Evolutionary conservation across 2,329 filamentous ascomycete species (phyloP), one percentile per base, ranked within the genome.

Genomic region (Botryosphaeria dothidea): DNA sequence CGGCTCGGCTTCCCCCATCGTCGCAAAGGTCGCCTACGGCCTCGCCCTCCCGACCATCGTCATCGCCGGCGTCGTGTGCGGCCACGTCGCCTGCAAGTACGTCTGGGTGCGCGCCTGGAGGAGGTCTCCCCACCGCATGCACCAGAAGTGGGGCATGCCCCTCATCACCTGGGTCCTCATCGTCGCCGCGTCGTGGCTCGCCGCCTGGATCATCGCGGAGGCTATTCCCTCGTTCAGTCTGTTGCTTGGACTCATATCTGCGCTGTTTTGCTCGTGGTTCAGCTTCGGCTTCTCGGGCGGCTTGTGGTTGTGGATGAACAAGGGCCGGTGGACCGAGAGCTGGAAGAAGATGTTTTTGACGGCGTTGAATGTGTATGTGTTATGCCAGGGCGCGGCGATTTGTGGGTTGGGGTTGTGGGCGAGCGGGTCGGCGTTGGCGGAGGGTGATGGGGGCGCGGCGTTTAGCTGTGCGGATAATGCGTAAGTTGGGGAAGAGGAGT

Each of bases 31-130:
- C 15, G 88, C 89, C 15, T 92, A 87, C 77, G 88, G 87, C 21
- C 80, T 92, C 66, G 89, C 89, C 0, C 81, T 89, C 1, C 89
- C 89, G 15, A 91, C 90, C 2, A 91, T 92, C 65, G 80, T 92
- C 56, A 86, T 92, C 57, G 88, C 89, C 0, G 90, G 89, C 62
- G 88, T 91, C 5, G 89, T 92, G 67, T 88, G 90, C 72, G 88
- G 85, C 17, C 86, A 89, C 66, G 85, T 91, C 2, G 87, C 87
- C 1, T 83, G 82, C 65, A 90, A 90, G 71, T 89, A 89, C 70
- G 79, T 91, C 65, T 92, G 90, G 71, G 78, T 86, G 5, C 84
- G 89, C 36, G 73, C 88, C 8, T 90, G 90, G 79, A 56, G 48
- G 31, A 25, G 31, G 29, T 11, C 23, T 7, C 57, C 52, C 11